phyloP scores from a whole-genome alignment of 441 rosid genomes.

The Dalechampia spathulata region DNA sequence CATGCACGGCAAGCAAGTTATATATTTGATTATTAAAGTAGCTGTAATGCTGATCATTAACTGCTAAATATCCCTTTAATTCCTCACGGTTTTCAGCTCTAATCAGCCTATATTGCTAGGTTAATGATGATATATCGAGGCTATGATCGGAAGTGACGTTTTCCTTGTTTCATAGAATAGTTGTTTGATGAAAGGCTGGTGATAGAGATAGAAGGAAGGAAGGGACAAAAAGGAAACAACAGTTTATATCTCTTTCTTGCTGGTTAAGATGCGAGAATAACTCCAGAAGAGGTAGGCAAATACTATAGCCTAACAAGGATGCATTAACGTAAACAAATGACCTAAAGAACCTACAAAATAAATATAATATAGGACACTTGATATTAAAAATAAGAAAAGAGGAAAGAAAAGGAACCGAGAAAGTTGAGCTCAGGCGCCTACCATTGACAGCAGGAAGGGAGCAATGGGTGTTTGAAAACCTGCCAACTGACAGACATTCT shows the following conservation, averaged over 20 bases:
- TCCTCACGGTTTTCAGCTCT: background rate
- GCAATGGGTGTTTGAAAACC: background rate
- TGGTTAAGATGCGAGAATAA: background rate
- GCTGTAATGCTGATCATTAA: background rate
- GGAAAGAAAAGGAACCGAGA: background rate
- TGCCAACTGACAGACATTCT: background rate
- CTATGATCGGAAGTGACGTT: no score
- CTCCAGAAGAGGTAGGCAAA: no score
- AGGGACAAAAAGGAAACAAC: background rate
- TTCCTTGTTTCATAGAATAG: no score
- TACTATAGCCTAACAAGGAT: no score
- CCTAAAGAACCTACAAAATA: background rate
- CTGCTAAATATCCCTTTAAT: background rate
- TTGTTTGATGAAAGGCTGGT: no score
- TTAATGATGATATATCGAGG: background rate
- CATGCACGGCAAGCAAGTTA: background rate
- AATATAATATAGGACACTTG: background rate
- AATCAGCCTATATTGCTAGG: background rate
- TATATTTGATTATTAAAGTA: background rate
- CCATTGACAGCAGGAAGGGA: background rate
- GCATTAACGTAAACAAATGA: background rate
- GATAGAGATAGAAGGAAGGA: background rate
- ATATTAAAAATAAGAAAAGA: background rate
- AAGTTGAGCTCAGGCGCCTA: background rate
- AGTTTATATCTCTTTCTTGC: no score